Evolutionary conservation across 805 yeast species (phyloP).

Genomic region (Candida suzukii): DNA sequence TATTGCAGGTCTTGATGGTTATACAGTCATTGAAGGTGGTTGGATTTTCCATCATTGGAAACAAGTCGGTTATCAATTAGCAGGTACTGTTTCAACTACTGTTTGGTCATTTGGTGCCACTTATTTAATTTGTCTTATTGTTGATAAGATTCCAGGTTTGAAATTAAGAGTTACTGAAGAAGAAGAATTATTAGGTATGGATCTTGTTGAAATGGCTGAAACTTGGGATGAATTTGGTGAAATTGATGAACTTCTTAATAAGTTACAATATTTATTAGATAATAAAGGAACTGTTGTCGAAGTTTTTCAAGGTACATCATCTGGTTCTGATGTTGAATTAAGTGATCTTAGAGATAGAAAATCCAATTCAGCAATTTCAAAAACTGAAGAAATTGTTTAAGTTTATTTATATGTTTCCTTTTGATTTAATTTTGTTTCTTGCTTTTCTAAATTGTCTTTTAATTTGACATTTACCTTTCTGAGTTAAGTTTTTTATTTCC

Average conservation of each 20-base stretch:
- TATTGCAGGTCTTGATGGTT: constrained; percentile 37
- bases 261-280: not conserved
- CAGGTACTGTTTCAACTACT: constrained; percentile 33
- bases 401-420: not conserved
- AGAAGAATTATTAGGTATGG: constrained; percentile 47
- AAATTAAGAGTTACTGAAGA: constrained; percentile 36
- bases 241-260: not conserved
- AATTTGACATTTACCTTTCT: too few species aligned
- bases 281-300: not conserved
- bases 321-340: not conserved
- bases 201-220: constrained; percentile 44
- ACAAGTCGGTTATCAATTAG: constrained; percentile 40
- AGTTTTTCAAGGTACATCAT: not conserved
- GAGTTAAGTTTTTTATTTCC: not conserved
- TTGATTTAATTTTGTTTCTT: not conserved
- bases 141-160: constrained; percentile 45
- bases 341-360: not conserved
- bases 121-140: constrained; percentile 33
- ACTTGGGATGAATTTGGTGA: constrained; percentile 1
- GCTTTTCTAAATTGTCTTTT: too few species aligned
- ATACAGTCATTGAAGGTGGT: constrained; percentile 36
- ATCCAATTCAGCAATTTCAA: not conserved
- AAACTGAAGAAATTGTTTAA: constrained; percentile 1
- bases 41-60: constrained; percentile 39
- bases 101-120: constrained; percentile 42